A percentile compares a stretch with the other conserved stretches of the same genome.
Conservation (phyloP, 2,329 filamentous ascomycete genomes). For the Gyromitra esculenta region DNA sequence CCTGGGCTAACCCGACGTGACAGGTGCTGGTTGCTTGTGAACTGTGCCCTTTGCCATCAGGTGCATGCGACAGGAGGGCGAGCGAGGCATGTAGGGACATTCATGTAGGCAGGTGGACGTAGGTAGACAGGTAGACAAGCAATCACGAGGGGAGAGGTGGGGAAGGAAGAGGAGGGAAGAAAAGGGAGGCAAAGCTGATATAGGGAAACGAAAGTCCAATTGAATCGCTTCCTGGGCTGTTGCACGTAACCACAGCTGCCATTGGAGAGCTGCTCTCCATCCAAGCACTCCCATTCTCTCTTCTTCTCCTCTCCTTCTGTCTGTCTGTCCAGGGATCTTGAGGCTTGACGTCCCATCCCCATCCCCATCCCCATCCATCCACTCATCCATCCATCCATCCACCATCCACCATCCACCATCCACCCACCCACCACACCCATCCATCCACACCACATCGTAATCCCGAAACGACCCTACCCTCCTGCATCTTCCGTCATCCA, state of each 20-base stretch:
- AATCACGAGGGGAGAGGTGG: slow-evolving; percentile 12
- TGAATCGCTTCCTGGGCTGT: background rate
- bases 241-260: background rate
- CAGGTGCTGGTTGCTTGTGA: slow-evolving; percentile 11
- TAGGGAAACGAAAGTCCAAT: slow-evolving; percentile 32
- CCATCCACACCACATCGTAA: slow-evolving; percentile 17
- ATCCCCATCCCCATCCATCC: background rate
- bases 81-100: no score
- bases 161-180: background rate
- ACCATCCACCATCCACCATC: background rate
- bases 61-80: slow-evolving; percentile 29
- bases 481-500: slow-evolving; percentile 44
- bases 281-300: background rate
- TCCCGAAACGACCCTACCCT: slow-evolving; percentile 36
- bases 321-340: slow-evolving; percentile 11
- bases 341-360: background rate
- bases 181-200: slow-evolving; percentile 28
- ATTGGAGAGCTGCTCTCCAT: background rate
- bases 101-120: background rate
- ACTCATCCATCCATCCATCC: slow-evolving; percentile 7
- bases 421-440: background rate
- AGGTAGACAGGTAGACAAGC: background rate
- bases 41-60: slow-evolving; percentile 24
- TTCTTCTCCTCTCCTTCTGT: background rate
- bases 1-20: slow-evolving; percentile 11